A percentile compares a stretch with the other conserved stretches of the same genome.
Conservation (phyloP, 352 stramenopile genomes). For the Pythium phragmiticola region DNA sequence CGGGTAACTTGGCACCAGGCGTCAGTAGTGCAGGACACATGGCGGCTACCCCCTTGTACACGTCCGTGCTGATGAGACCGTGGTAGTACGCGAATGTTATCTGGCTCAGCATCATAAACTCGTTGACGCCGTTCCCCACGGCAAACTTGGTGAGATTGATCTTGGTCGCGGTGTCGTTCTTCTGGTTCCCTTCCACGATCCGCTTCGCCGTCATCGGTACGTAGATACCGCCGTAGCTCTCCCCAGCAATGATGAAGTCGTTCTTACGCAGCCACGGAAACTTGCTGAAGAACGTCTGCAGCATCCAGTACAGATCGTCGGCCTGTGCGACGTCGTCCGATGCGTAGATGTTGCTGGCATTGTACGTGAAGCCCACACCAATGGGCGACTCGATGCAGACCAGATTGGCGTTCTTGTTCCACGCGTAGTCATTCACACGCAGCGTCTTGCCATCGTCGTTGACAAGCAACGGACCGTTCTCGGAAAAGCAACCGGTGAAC, state of each 20-base stretch:
- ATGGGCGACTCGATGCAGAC: slow-evolving; percentile 65
- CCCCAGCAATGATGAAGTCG: slow-evolving; percentile 79
- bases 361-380: slow-evolving; percentile 69
- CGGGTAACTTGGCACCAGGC: background rate
- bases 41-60: slow-evolving; percentile 35
- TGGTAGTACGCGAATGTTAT: slow-evolving; percentile 54
- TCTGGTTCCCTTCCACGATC: slow-evolving; percentile 55
- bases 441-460: slow-evolving; percentile 48
- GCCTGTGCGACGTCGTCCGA: slow-evolving; percentile 67
- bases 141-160: slow-evolving; percentile 89
- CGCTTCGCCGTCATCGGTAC: slow-evolving; percentile 55
- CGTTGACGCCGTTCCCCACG: slow-evolving; percentile 63
- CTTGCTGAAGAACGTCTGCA: slow-evolving; percentile 70
- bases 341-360: slow-evolving; percentile 56
- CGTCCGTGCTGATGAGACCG: slow-evolving; percentile 39
- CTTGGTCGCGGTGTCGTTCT: slow-evolving; percentile 16
- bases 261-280: slow-evolving; percentile 76
- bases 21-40: slow-evolving; percentile 28
- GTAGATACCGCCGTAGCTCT: slow-evolving; percentile 85
- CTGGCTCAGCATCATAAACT: slow-evolving; percentile 29
- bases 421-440: slow-evolving; percentile 47
- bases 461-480: slow-evolving; percentile 70
- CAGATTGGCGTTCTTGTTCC: slow-evolving; percentile 57
- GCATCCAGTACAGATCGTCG: slow-evolving; percentile 52
- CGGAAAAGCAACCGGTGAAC: slow-evolving; percentile 56